phyloP scores from a whole-genome alignment of 2,329 filamentous ascomycete genomes.

The Pezizomycotina sp. region DNA sequence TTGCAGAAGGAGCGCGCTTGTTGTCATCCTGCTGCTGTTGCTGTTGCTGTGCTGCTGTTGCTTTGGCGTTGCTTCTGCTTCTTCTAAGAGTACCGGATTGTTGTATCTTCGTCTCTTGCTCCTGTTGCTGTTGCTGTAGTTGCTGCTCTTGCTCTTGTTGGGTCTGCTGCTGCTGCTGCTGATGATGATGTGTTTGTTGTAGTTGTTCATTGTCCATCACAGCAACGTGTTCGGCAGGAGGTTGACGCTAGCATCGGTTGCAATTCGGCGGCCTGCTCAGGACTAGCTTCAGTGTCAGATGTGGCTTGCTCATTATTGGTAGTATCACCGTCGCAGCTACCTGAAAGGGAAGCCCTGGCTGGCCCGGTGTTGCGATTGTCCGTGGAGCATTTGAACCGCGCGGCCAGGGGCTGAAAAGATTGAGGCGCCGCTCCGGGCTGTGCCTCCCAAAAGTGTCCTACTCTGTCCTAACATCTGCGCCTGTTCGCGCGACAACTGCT shows the following conservation, averaged over 20 bases:
- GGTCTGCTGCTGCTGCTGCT: slow-evolving; percentile 22
- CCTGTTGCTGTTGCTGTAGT: slow-evolving; percentile 27
- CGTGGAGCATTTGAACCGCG: slow-evolving; percentile 19
- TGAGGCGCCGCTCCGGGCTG: slow-evolving; percentile 14
- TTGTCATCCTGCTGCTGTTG: slow-evolving; percentile 7
- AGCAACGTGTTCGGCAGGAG: slow-evolving; percentile 36
- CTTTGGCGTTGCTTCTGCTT: slow-evolving; percentile 13
- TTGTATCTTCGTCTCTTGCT: slow-evolving; percentile 15
- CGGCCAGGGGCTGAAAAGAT: no score
- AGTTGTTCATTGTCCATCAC: slow-evolving; percentile 29
- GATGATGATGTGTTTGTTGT: slow-evolving; percentile 25
- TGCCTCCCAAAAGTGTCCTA: slow-evolving; percentile 15
- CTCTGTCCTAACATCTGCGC: slow-evolving; percentile 22
- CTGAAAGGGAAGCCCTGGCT: slow-evolving; percentile 18
- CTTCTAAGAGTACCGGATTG: slow-evolving; percentile 4
- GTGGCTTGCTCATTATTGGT: slow-evolving; percentile 20
- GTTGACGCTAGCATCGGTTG: slow-evolving; percentile 19
- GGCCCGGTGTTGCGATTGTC: slow-evolving; percentile 13
- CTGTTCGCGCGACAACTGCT: slow-evolving; percentile 19
- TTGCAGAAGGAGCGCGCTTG: slow-evolving; percentile 14
- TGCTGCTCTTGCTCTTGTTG: slow-evolving; percentile 23
- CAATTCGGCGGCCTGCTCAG: slow-evolving; percentile 18
- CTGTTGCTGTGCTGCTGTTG: slow-evolving; percentile 10
- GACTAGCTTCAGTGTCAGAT: slow-evolving; percentile 21
- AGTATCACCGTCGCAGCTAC: slow-evolving; percentile 20